Evolutionary conservation across 2,329 filamentous ascomycete genomes (phyloP).

Genomic region (Elsinoe australis): DNA sequence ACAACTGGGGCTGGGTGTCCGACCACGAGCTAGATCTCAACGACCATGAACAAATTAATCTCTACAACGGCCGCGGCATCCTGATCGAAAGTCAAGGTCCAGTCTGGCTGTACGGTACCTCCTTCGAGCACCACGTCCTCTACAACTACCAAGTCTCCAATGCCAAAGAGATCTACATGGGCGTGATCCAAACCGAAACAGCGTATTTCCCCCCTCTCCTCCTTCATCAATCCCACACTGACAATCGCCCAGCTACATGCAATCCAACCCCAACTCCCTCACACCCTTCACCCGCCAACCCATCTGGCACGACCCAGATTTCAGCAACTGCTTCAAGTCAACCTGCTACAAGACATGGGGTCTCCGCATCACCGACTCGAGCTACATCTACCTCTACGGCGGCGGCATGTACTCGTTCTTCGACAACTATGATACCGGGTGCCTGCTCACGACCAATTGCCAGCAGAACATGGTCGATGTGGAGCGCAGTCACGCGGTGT

Average conservation of each 20-base stretch:
- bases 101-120: slow-evolving; percentile 57
- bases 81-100: slow-evolving; percentile 54
- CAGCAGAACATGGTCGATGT: slow-evolving; percentile 71
- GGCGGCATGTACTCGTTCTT: slow-evolving; percentile 77
- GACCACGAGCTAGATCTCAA: slow-evolving; percentile 79
- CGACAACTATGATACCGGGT: slow-evolving; percentile 68
- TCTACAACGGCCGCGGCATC: slow-evolving; percentile 81
- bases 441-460: slow-evolving; percentile 60
- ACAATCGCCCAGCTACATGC: slow-evolving; percentile 49
- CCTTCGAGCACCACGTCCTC: slow-evolving; percentile 52
- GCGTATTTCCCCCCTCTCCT: slow-evolving; percentile 47
- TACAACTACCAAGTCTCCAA: slow-evolving; percentile 79
- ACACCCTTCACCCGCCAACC: slow-evolving; percentile 55
- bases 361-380: slow-evolving; percentile 60
- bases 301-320: slow-evolving; percentile 60
- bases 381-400: slow-evolving; percentile 61
- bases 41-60: slow-evolving; percentile 65
- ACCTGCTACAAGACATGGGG: slow-evolving; percentile 69
- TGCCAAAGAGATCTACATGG: slow-evolving; percentile 73
- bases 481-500: slow-evolving; percentile 36
- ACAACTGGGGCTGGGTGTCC: slow-evolving; percentile 86
- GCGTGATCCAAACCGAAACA: slow-evolving; percentile 80
- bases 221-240: slow-evolving; percentile 8
- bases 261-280: slow-evolving; percentile 68
- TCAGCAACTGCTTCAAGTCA: slow-evolving; percentile 48